Percentiles rank a stretch among this genome's conserved stretches.
These are phyloP conservation scores for Erysiphe pulchra DNA, from an alignment of 2,329 filamentous ascomycete genomes.

Conservation along the genomic window DNA sequence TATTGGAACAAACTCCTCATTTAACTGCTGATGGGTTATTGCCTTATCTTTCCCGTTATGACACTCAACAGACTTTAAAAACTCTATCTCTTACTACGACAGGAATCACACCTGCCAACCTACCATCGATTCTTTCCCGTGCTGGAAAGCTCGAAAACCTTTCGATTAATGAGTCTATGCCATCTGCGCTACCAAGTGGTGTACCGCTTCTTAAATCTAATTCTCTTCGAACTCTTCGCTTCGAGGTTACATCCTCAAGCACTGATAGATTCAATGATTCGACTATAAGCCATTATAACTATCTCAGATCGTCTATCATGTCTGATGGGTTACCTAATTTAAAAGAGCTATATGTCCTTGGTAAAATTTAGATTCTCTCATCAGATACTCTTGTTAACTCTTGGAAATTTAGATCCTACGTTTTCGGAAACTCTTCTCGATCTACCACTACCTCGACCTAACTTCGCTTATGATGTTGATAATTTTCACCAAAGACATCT, in stretches of 20 bases:
- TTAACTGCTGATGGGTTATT: conserved; percentile 48
- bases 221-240: conserved; percentile 49
- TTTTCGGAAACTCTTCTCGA: conserved; percentile 56
- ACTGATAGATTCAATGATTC: conserved; percentile 29
- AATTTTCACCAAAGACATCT: conserved; percentile 4
- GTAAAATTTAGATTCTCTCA: conserved; percentile 1
- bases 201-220: conserved; percentile 40
- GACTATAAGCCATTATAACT: conserved; percentile 49
- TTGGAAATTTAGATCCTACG: conserved; percentile 27
- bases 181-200: conserved; percentile 26
- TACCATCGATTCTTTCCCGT: conserved; percentile 18
- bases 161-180: conserved; percentile 28
- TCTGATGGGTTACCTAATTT: conserved; percentile 49
- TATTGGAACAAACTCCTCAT: conserved; percentile 42
- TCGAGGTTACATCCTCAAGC: conserved; percentile 45
- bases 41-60: conserved; percentile 36
- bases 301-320: conserved; percentile 62
- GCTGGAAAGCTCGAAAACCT: conserved; percentile 20
- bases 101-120: conserved; percentile 27
- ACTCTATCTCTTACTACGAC: conserved; percentile 48
- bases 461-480: conserved; percentile 19
- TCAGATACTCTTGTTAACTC: background rate
- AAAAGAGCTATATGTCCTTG: conserved; percentile 53
- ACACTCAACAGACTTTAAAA: conserved; percentile 32
- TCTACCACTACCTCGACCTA: conserved; percentile 35